Base-by-base conservation (phyloP, 129 eudicot species). In the Helianthus tuberosus region DNA sequence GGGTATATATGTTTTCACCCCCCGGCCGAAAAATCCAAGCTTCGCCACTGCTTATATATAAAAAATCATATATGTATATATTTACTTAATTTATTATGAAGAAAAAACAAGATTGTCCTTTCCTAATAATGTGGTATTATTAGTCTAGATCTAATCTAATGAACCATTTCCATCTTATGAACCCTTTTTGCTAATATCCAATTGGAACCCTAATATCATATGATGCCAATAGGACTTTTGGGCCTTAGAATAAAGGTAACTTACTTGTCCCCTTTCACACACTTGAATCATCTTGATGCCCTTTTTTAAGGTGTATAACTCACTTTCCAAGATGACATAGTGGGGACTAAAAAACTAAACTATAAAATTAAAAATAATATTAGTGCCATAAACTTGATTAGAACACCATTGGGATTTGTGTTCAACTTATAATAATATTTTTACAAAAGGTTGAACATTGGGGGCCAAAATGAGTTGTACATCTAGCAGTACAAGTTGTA, bases 291-390 rank as follows among this genome's bases (percentile, higher is more conserved):
- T 46, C 35, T 49, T 46, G 46, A 41, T 57, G 50, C 75, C 64
- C 80, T 66, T 76, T 67, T 68, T n/a, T 57, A 57, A 68, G 80
- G 75, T 67, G 68, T 27, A 32, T 27, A 35, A 63, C 63, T 16
- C 74, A 41, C 54, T 75, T 77, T 77, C 75, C 54, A 77, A 80
- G 75, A 60, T 41, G 74, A 64, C 71, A 68, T 58, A 66, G 75
- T 64, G 81, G 73, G 60, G 10, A 7, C 47, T 43, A 8, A 8
- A 43, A 43, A 43, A 43, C 8, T 3, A 6, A 43, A 8, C 10
- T 9, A 20, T 20, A 20, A 20, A 20, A 20, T 20, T 43, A 41
- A 41, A 78, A 43, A 51, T 70, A 71, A 71, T 63, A 39, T 71
- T 71, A 39, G 57, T 78, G 59, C 72, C 70, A 75, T 76, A 68